Evolutionary conservation across 2,329 filamentous ascomycete genomes (phyloP), one percentile per base, ranked within the genome.

Genomic region (Fonsecaea monophora): DNA sequence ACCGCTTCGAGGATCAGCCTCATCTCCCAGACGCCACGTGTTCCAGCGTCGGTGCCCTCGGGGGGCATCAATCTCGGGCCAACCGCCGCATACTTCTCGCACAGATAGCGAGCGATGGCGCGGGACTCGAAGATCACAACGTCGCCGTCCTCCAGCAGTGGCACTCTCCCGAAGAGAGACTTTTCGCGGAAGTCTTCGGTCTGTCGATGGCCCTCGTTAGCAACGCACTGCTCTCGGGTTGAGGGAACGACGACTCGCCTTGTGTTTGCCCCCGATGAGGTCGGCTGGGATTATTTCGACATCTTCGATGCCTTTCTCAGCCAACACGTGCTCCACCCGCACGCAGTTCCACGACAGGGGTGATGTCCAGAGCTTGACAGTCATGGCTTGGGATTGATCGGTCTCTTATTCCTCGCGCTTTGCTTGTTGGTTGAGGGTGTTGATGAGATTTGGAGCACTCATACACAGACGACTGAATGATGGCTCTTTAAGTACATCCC

Each of bases 161-260:
- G 62, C 13, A 59, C 62, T 15, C 54, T 45, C 53, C 62, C 62
- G 34, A 58, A 64, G 9, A 64, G n/a, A 42, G 62, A 64, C 54
- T 64, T 64, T 6, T 53, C 62, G 10, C 40, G 35, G 34, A 64
- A 64, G 9, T 53, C 62, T 35, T 37, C 30, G 25, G 38, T 58
- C 53, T 48, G 53, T 50, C 15, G 30, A 50, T 6, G 3, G 7
- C 4, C 9, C 42, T 50, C 30, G 21, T 50, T 13, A 50, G 45
- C 10, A 50, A 50, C 45, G 3, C 45, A 12, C 9, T 1, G 9
- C 10, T 8, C 5, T 13, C 5, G 9, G 10, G 13, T 50, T 21
- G 8, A 13, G 18, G 45, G 9, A 30, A 10, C 10, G 21, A 50
- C 6, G n/a, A 34, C 57, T 45, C 5, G 50, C 62, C 62, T 64